Conservation (phyloP, 495 filamentous ascomycete genomes). For the Penicillium atrosanguineum region DNA sequence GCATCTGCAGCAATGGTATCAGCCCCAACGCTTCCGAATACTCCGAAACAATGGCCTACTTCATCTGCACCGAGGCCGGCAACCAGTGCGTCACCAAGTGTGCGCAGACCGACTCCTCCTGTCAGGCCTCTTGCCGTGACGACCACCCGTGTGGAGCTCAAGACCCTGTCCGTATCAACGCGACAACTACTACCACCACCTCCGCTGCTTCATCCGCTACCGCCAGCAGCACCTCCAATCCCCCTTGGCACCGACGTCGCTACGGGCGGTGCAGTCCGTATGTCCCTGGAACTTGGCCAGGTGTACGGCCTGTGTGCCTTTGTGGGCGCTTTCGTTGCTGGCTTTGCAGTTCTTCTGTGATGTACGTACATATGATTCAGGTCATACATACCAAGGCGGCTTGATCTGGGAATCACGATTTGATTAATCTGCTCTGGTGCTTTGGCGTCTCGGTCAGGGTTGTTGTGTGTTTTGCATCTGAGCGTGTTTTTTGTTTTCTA, state of each 20-base stretch:
- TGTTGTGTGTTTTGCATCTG: slow-evolving; percentile 9
- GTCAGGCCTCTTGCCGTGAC: slow-evolving; percentile 61
- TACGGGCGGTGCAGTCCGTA: slow-evolving; percentile 20
- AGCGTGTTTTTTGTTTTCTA: slow-evolving; percentile 8
- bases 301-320: slow-evolving; percentile 58
- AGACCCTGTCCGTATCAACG: slow-evolving; percentile 61
- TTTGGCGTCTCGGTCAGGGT: slow-evolving; percentile 2
- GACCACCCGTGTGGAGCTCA: slow-evolving; percentile 80
- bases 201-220: slow-evolving; percentile 39
- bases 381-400: neutral
- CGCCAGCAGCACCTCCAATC: slow-evolving; percentile 22
- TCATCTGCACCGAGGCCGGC: slow-evolving; percentile 69
- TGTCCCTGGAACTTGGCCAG: slow-evolving; percentile 50
- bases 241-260: slow-evolving; percentile 13
- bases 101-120: slow-evolving; percentile 49
- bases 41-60: slow-evolving; percentile 84
- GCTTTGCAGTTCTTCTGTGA: slow-evolving; percentile 61
- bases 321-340: slow-evolving; percentile 58
- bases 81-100: slow-evolving; percentile 69
- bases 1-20: slow-evolving; percentile 70
- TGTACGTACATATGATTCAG: neutral
- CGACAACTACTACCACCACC: slow-evolving; percentile 42
- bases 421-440: slow-evolving; percentile 1
- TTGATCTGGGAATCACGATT: neutral
- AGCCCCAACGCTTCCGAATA: slow-evolving; percentile 78